Base-by-base conservation (phyloP, 345 rosid genomes). In the Mallotus nudiflorus region DNA sequence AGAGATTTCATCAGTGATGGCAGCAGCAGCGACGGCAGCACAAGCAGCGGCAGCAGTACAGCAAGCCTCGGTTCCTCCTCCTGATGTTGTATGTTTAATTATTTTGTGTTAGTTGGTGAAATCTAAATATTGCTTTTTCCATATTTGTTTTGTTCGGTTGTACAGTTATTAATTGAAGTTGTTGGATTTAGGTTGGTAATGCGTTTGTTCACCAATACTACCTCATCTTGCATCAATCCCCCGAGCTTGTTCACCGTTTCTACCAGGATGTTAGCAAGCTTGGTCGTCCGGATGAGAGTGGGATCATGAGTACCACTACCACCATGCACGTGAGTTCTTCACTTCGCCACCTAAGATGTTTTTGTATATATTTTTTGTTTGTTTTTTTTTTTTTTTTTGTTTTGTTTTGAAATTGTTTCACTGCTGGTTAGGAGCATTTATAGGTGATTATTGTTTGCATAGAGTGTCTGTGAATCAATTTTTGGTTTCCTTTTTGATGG, bases 131-230 rank as follows among this genome's bases (percentile, higher is more conserved):
- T 18, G 25, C 29, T 65, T 50, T 22, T 31, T 45, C 45, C 40
- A 11, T 48, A 22, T 57, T 4, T 67, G 8, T 5, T 39, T 24
- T 35, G 24, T 55, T 24, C 42, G 24, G 50, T 29, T 9, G 20
- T 44, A 4, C 13, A 29, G 20, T 65, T 62, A n/a, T 16, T 28
- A 62, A 48, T 22, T 50, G 70, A 28, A 28, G 50, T 35, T 3
- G 12, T 74, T 79, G 58, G 25, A 16, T 58, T 9, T 75, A 95
- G 99, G 96, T 96, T 49, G 96, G 94, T 25, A 89, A 89, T 81
- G 97, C 98, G 2, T 96, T 96, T 80, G 99, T 91, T 65, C 97
- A 88, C 71, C 99, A 92, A 64, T 96, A 96, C 78, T 96, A 92
- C 87, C 88, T 75, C 59, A 91, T 96, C 55, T 66, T 90, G 82